These are phyloP conservation scores for Chaetomiaceae sp. DNA, from an alignment of 2,329 filamentous ascomycete genomes.

Conservation along the genomic window DNA sequence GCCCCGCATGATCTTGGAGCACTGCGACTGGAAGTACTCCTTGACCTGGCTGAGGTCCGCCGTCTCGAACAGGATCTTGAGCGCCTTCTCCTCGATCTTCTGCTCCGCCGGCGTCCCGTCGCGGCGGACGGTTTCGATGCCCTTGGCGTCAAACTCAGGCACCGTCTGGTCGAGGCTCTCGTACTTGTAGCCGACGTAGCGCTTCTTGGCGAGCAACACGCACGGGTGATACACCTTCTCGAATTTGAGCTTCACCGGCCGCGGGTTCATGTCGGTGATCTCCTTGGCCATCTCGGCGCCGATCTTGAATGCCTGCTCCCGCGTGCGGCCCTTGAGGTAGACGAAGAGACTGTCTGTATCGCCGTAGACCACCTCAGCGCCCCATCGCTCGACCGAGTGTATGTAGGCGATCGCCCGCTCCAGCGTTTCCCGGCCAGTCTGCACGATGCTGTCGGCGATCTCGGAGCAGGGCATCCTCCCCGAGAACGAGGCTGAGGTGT, in stretches of 20 bases:
- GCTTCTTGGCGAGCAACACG: constrained; percentile 90
- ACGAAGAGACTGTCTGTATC: constrained; percentile 96
- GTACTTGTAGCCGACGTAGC: constrained; percentile 97
- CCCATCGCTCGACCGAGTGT: constrained; percentile 82
- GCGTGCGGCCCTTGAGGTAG: constrained; percentile 79
- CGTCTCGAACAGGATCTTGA: constrained; percentile 86
- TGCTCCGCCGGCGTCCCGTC: constrained; percentile 95
- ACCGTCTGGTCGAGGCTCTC: constrained; percentile 69
- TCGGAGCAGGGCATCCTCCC: constrained; percentile 97
- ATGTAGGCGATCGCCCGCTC: constrained; percentile 92
- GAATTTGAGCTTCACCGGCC: constrained; percentile 92
- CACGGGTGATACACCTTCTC: constrained; percentile 98
- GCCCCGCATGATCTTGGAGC: constrained; percentile 86
- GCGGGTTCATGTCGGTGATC: constrained; percentile 84
- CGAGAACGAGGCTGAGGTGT: constrained; percentile 94
- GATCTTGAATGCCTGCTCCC: constrained; percentile 84
- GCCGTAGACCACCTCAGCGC: constrained; percentile 94
- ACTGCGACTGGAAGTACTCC: constrained; percentile 82
- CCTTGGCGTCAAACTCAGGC: constrained; percentile 95
- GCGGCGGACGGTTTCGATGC: constrained; percentile 92
- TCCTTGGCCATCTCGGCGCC: constrained; percentile 86
- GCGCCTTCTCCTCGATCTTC: constrained; percentile 89
- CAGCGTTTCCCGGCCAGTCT: constrained; percentile 89
- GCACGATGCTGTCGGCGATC: constrained; percentile 96
- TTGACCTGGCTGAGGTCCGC: constrained; percentile 87